Conservation (phyloP, 805 yeast species). For the Metschnikowia vanudenii region DNA sequence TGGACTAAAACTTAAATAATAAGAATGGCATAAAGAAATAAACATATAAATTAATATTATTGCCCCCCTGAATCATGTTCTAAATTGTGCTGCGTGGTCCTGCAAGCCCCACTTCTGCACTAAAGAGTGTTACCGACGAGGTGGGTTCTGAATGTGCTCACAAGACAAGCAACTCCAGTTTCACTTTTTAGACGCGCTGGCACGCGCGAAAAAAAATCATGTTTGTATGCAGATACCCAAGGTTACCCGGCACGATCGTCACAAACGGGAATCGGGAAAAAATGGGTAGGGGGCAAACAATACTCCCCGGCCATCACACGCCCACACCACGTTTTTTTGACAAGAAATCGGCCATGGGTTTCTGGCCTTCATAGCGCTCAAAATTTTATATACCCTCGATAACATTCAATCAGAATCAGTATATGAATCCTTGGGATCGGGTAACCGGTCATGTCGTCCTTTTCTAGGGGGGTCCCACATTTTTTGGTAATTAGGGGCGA, state of each 20-base stretch:
- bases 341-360: neutral
- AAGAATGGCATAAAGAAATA: no score
- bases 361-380: neutral
- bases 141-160: neutral
- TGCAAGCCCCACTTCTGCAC: no score
- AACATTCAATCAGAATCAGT: no score
- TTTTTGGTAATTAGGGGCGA: neutral
- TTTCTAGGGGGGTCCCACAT: neutral
- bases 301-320: conserved; percentile 3
- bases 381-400: neutral
- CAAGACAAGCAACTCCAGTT: neutral
- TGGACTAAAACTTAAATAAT: no score
- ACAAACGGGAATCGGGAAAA: conserved; percentile 4
- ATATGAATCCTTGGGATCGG: neutral
- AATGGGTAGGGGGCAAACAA: conserved; percentile 3
- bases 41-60: no score
- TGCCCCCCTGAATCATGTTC: no score
- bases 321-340: conserved; percentile 3
- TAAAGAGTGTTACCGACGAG: no score
- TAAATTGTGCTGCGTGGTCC: no score
- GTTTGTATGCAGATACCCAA: neutral
- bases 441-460: neutral
- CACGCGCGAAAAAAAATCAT: conserved; percentile 7
- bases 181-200: conserved; percentile 10
- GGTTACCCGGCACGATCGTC: conserved; percentile 9